A percentile compares a stretch with the other conserved stretches of the same genome.
Conservation (phyloP, 192 early-diverging fungal genomes). For the Backusella sp. region DNA sequence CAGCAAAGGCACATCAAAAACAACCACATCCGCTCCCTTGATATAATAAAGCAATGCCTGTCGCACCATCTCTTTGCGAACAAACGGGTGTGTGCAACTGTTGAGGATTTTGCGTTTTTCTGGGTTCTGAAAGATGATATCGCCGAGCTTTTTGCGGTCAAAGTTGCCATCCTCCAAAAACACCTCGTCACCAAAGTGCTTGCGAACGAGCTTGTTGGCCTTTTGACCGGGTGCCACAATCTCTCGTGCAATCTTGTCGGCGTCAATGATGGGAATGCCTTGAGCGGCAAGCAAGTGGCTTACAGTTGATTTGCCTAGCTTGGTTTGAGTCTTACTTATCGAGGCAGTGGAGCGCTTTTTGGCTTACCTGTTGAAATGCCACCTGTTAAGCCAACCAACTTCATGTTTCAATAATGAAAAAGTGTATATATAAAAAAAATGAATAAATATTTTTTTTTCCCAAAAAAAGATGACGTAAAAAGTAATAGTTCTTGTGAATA, state of each 20-base stretch:
- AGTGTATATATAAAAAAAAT: not conserved
- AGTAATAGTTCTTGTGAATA: not conserved
- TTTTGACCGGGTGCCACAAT: constrained; percentile 77
- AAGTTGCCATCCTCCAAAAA: constrained; percentile 54
- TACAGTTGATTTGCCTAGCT: constrained; percentile 84
- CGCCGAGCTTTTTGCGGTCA: constrained; percentile 76
- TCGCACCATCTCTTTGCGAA: constrained; percentile 79
- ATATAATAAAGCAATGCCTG: constrained; percentile 69
- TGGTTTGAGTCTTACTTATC: not conserved
- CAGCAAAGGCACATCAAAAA: constrained; percentile 93
- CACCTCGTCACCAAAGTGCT: constrained; percentile 72
- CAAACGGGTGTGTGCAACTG: constrained; percentile 81
- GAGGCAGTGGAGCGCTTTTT: not conserved
- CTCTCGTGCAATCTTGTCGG: constrained; percentile 86
- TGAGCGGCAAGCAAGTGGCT: constrained; percentile 55
- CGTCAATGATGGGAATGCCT: constrained; percentile 82
- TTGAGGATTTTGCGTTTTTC: constrained; percentile 75
- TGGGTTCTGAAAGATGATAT: constrained; percentile 76
- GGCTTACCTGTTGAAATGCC: constrained; percentile 82
- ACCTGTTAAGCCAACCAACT: constrained; percentile 91
- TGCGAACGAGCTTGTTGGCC: constrained; percentile 70
- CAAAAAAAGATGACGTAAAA: not conserved
- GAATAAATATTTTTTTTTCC: not conserved
- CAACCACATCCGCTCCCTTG: constrained; percentile 61
- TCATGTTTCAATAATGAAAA: constrained; percentile 54